A percentile compares a stretch with the other conserved stretches of the same genome.
Evolutionary conservation across 1,139 yeast genomes (phyloP).

Genomic region (Geotrichum reessii): DNA sequence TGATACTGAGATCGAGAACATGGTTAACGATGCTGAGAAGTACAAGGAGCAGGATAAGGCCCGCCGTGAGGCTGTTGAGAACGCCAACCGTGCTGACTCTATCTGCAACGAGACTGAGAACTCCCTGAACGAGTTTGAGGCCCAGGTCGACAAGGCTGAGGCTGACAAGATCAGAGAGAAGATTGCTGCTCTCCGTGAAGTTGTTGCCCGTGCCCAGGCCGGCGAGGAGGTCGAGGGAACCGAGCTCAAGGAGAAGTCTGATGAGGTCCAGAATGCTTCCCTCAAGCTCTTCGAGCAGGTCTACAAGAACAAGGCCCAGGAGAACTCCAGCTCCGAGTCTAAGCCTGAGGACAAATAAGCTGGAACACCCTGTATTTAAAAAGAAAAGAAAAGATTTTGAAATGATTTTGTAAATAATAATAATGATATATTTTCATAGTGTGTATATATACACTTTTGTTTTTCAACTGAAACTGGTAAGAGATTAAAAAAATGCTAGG

Average conservation of each 20-base stretch:
- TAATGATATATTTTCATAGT: not conserved
- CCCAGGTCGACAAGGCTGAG: slow-evolving; percentile 80
- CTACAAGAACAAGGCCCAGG: slow-evolving; percentile 63
- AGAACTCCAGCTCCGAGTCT: slow-evolving; percentile 22
- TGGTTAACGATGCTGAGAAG: slow-evolving; percentile 98
- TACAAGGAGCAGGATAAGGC: slow-evolving; percentile 95
- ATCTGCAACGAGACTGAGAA: slow-evolving; percentile 93
- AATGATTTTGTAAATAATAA: not conserved
- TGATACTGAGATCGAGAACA: slow-evolving; percentile 93
- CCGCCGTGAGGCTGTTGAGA: slow-evolving; percentile 88
- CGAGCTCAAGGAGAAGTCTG: slow-evolving; percentile 87
- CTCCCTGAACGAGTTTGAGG: slow-evolving; percentile 91
- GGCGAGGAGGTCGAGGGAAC: slow-evolving; percentile 82
- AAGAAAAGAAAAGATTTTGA: not conserved
- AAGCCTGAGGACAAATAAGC: slow-evolving; percentile 17
- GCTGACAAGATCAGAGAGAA: slow-evolving; percentile 79
- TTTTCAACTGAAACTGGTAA: not conserved
- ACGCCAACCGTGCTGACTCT: slow-evolving; percentile 96
- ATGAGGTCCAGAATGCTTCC: slow-evolving; percentile 87
- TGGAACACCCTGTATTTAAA: not conserved
- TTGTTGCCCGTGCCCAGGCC: slow-evolving; percentile 88
- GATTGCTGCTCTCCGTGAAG: slow-evolving; percentile 76
- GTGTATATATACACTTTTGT: not conserved
- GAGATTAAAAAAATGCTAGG: too few species aligned
- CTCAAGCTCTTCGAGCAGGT: slow-evolving; percentile 92